Evolutionary conservation across 2,329 filamentous ascomycete genomes (phyloP), one percentile per base, ranked within the genome.

Genomic region (Penicillium corylophilum): DNA sequence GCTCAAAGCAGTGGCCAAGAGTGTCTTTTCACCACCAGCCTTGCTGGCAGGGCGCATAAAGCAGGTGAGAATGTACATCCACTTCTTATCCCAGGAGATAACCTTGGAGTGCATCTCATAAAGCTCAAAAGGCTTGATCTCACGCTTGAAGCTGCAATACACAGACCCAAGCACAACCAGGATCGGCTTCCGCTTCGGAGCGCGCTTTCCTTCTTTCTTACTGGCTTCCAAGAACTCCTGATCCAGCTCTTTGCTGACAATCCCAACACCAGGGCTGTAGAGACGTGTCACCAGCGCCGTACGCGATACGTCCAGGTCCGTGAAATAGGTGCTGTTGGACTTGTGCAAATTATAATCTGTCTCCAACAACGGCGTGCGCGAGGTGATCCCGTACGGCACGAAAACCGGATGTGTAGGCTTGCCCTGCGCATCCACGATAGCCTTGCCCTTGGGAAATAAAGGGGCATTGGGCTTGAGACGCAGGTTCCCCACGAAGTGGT

Each of bases 261-360:
- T 69, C 13, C 75, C 71, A 48, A 86, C 75, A 1, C 84, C 84
- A 0, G 81, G 79, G 18, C 79, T 81, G 47, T 87, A 76, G 2
- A 92, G 74, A 59, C 85, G 83, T 44, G 85, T 87, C 47, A 95
- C 84, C 8, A 94, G 82, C 58, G 95, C 89, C 0, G 88, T 88
- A 50, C 94, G 88, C 35, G 87, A 84, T 53, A 93, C 82, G 72
- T 95, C 91, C 59, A 95, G 84, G 71, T 95, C 90, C 59, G 85
- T 78, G 68, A 95, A 95, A 77, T 95, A 95, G 26, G 91, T 95
- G 62, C 82, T 84, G 75, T 91, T 90, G 55, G 85, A 86, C 70
- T 92, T 91, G 79, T 93, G 88, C 39, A 90, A 67, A 74, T 94
- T 93, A 76, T 91, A 90, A 74, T 96, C 92, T 64, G 86, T 90